phyloP scores from a whole-genome alignment of 2,329 filamentous ascomycete species.

The Plectosphaerella sp. region DNA sequence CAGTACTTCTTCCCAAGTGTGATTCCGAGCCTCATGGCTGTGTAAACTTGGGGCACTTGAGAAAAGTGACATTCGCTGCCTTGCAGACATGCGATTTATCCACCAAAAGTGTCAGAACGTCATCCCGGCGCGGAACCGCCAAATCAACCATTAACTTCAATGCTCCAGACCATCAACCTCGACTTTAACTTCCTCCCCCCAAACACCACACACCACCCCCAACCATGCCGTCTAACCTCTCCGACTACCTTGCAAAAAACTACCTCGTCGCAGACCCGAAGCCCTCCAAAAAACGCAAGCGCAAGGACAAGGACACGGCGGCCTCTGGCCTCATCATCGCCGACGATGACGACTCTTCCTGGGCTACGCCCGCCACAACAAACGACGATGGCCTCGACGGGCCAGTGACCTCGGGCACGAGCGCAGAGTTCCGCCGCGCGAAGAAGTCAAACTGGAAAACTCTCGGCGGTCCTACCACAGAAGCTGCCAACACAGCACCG shows the following conservation, averaged over 20 bases:
- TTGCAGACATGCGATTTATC: no score
- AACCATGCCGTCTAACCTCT: constrained; percentile 57
- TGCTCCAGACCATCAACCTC: no score
- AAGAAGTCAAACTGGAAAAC: constrained; percentile 82
- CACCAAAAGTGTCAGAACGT: not conserved
- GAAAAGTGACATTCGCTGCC: no score
- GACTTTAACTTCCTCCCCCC: no score
- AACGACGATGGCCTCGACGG: constrained; percentile 53
- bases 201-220: no score
- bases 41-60: no score
- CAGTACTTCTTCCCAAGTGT: no score
- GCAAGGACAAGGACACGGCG: constrained; percentile 40
- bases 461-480: constrained; percentile 42
- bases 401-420: constrained; percentile 41
- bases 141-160: no score
- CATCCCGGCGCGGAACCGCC: not conserved
- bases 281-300: constrained; percentile 59
- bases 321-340: constrained; percentile 55
- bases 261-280: constrained; percentile 67
- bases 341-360: constrained; percentile 57
- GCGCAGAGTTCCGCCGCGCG: constrained; percentile 63
- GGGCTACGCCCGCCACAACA: constrained; percentile 33
- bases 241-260: constrained; percentile 84
- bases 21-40: no score
- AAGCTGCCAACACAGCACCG: not conserved